Evolutionary conservation across 768 basidiomycete genomes (phyloP).

Genomic region (Suillus brevipes): DNA sequence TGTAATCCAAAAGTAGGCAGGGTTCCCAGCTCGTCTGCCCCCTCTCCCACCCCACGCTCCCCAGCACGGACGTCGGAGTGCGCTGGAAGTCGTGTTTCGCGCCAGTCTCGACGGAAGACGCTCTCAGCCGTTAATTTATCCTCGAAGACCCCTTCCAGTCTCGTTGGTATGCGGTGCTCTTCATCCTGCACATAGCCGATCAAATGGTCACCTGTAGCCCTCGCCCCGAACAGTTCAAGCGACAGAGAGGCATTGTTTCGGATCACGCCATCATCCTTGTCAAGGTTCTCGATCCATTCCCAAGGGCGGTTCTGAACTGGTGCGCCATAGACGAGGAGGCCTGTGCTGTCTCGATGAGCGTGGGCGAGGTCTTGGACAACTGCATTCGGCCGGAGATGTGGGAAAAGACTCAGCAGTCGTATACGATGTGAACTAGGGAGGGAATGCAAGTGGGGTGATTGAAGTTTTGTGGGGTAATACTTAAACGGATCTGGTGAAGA

Average conservation of each 20-base stretch:
- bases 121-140: conserved; percentile 64
- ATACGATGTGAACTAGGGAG: conserved; percentile 56
- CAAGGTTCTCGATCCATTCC: conserved; percentile 83
- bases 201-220: conserved; percentile 61
- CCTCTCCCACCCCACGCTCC: conserved; percentile 22
- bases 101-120: conserved; percentile 74
- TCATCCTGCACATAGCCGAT: conserved; percentile 21
- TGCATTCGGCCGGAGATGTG: conserved; percentile 49
- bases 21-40: conserved; percentile 29
- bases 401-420: conserved; percentile 60
- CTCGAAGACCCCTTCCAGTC: conserved; percentile 55
- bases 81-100: conserved; percentile 57
- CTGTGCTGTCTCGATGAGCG: conserved; percentile 55
- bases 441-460: conserved; percentile 53
- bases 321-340: conserved; percentile 46
- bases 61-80: conserved; percentile 18
- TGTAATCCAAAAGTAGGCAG: conserved; percentile 27
- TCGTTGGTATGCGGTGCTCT: conserved; percentile 7
- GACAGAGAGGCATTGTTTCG: conserved; percentile 73
- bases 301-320: conserved; percentile 75
- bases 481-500: conserved; percentile 57
- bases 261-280: conserved; percentile 45
- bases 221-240: conserved; percentile 68
- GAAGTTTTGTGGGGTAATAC: conserved; percentile 55
- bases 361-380: conserved; percentile 59